Percentiles rank a stretch among this genome's conserved stretches.
These are phyloP conservation scores for Trichoderma harzianum DNA, from an alignment of 2,329 filamentous ascomycete species.

Conservation along the genomic window DNA sequence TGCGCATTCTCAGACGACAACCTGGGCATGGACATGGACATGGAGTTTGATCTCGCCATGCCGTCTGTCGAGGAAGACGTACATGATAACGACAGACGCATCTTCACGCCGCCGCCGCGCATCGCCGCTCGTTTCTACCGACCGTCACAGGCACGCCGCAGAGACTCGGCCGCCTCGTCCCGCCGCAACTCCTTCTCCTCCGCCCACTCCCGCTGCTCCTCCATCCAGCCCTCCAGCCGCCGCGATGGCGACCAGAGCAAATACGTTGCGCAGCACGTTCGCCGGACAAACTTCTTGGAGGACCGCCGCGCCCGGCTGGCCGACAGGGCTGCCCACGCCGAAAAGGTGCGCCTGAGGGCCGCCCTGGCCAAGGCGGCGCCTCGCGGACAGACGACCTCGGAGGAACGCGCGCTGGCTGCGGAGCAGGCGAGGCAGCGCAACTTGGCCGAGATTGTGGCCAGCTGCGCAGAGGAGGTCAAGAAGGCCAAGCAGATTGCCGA, in stretches of 20 bases:
- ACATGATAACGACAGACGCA: conserved; percentile 34
- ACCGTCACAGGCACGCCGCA: conserved; percentile 62
- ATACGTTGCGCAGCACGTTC: conserved; percentile 73
- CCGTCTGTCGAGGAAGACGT: conserved; percentile 37
- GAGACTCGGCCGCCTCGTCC: conserved; percentile 73
- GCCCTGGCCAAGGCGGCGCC: conserved; percentile 69
- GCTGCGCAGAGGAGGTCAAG: conserved; percentile 79
- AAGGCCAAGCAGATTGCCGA: conserved; percentile 80
- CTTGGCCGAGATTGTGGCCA: conserved; percentile 74
- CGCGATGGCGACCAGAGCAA: conserved; percentile 63
- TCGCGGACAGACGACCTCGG: conserved; percentile 61
- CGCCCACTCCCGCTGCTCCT: conserved; percentile 65
- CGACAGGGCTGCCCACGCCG: conserved; percentile 75
- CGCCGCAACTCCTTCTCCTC: conserved; percentile 78
- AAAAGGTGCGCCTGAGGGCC: conserved; percentile 75
- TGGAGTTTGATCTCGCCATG: conserved; percentile 38
- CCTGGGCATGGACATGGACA: conserved; percentile 24
- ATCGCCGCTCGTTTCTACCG: conserved; percentile 77
- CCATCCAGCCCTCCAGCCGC: conserved; percentile 49
- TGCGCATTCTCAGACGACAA: conserved; percentile 29
- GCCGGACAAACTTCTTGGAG: conserved; percentile 76
- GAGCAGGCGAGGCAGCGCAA: conserved; percentile 77
- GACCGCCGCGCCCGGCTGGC: conserved; percentile 76
- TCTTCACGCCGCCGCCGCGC: conserved; percentile 65
- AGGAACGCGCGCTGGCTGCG: conserved; percentile 74